These are phyloP conservation scores for Emericellopsis cladophorae DNA, from an alignment of 2,329 filamentous ascomycete genomes.

Conservation along the genomic window DNA sequence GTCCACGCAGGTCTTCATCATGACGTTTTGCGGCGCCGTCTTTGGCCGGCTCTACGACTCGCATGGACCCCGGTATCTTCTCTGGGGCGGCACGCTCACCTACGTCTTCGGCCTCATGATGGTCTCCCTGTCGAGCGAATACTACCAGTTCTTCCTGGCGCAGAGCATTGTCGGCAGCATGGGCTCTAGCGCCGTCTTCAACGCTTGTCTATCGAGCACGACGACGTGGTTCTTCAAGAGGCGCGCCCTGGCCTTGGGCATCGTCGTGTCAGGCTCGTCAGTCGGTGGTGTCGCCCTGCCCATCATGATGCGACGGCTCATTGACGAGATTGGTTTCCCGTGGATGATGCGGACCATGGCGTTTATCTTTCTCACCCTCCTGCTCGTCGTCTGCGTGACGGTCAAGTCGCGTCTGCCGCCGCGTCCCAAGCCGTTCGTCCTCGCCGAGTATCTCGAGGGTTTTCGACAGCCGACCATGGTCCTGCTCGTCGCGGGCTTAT, in stretches of 20 bases:
- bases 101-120: conserved; percentile 56
- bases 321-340: conserved; percentile 28
- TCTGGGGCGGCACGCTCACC: conserved; percentile 37
- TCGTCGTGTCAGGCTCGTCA: conserved; percentile 39
- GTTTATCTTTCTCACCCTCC: conserved; percentile 28
- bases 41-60: conserved; percentile 53
- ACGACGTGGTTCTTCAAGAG: conserved; percentile 39
- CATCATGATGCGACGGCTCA: conserved; percentile 45
- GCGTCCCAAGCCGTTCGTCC: conserved; percentile 27
- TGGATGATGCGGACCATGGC: conserved; percentile 35
- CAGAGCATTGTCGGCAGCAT: conserved; percentile 26
- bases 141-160: conserved; percentile 31
- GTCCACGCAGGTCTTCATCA: conserved; percentile 35
- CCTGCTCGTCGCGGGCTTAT: conserved; percentile 29
- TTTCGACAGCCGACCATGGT: conserved; percentile 32
- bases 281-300: conserved; percentile 45
- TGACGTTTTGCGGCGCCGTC: conserved; percentile 34
- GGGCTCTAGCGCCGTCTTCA: conserved; percentile 30
- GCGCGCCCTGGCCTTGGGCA: conserved; percentile 38
- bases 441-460: conserved; percentile 31
- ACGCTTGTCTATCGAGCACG: conserved; percentile 25
- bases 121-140: conserved; percentile 34
- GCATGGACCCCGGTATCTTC: conserved; percentile 46
- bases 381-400: conserved; percentile 20
- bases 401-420: conserved; percentile 29